Percentiles rank a stretch among this genome's conserved stretches.
phyloP scores from a whole-genome alignment of 371 early-diverging fungal species.

The Mucor circinelloides region DNA sequence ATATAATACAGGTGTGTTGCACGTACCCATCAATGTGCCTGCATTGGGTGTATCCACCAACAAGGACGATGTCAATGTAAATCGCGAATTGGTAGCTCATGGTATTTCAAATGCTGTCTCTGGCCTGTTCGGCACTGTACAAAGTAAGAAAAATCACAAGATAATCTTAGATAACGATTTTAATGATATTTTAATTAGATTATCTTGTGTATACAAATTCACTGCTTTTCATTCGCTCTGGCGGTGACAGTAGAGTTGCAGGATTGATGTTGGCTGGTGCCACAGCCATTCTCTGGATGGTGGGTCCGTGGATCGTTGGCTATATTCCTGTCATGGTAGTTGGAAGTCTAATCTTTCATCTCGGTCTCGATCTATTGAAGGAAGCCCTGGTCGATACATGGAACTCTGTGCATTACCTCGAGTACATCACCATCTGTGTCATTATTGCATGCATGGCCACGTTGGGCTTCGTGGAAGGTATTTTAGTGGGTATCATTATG shows the following conservation, averaged over 20 bases:
- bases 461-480: slow-evolving; percentile 94
- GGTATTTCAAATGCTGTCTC: slow-evolving; percentile 88
- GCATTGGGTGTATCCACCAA: slow-evolving; percentile 91
- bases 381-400: slow-evolving; percentile 89
- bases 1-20: slow-evolving; percentile 67
- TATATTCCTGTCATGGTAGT: slow-evolving; percentile 94
- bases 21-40: slow-evolving; percentile 94
- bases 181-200: slow-evolving; percentile 45
- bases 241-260: slow-evolving; percentile 88
- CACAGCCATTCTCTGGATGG: slow-evolving; percentile 79
- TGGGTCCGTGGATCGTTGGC: slow-evolving; percentile 84
- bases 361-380: slow-evolving; percentile 90
- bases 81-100: slow-evolving; percentile 94
- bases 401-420: slow-evolving; percentile 80
- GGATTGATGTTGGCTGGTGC: slow-evolving; percentile 82
- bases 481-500: slow-evolving; percentile 88
- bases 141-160: slow-evolving; percentile 55
- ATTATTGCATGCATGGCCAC: slow-evolving; percentile 86
- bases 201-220: slow-evolving; percentile 92
- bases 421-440: slow-evolving; percentile 86
- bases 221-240: slow-evolving; percentile 87
- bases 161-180: not conserved
- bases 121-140: slow-evolving; percentile 78
- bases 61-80: slow-evolving; percentile 83
- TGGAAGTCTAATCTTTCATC: slow-evolving; percentile 91